A percentile compares a stretch with the other conserved stretches of the same genome.
Conservation (phyloP, 2,329 filamentous ascomycete species). For the Diaporthe helianthi region DNA sequence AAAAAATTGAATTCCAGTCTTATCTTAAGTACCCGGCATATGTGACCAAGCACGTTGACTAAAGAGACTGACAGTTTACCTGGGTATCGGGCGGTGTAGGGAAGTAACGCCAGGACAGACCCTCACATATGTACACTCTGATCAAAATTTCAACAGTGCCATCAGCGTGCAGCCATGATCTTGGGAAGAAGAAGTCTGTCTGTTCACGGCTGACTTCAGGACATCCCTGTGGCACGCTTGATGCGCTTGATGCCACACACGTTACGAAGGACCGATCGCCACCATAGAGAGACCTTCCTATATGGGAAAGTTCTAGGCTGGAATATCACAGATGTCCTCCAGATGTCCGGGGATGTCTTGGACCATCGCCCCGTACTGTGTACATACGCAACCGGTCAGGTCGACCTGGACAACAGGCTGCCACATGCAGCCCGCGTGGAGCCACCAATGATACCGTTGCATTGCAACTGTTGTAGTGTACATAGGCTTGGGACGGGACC, state of each 20-base stretch:
- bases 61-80: background rate
- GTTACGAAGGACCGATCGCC: background rate
- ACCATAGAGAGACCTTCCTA: constrained; percentile 3
- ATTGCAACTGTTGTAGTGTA: background rate
- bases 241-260: background rate
- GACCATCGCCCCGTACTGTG: background rate
- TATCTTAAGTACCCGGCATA: too few relatives aligned
- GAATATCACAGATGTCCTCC: background rate
- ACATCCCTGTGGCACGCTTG: background rate
- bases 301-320: background rate
- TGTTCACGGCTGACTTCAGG: background rate
- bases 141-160: background rate
- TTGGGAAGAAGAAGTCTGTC: background rate
- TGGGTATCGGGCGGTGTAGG: too few relatives aligned
- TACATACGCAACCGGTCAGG: constrained; percentile 5
- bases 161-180: background rate
- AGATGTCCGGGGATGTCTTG: too few relatives aligned
- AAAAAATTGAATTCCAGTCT: background rate
- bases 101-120: background rate
- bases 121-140: background rate
- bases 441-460: constrained; percentile 9
- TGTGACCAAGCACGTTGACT: background rate
- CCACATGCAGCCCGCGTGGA: constrained; percentile 5
- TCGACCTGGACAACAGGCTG: background rate
- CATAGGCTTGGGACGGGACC: constrained; percentile 7